Evolutionary conservation across 2,329 filamentous ascomycete genomes (phyloP).

Genomic region (Lomentospora prolificans): DNA sequence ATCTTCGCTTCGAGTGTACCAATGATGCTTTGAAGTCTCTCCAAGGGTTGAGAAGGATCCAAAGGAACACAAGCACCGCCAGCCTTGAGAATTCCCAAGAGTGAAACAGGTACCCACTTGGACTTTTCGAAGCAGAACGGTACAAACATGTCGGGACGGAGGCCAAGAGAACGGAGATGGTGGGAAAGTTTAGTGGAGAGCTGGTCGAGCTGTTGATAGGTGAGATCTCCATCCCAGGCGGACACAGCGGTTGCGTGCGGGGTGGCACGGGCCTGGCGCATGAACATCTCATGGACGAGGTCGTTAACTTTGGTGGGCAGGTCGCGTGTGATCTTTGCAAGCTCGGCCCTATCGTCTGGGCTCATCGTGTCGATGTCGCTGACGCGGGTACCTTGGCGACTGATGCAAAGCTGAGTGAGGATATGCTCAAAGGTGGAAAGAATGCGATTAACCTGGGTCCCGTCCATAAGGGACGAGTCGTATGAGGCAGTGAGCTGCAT

Average conservation of each 20-base stretch:
- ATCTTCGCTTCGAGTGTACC: constrained; percentile 8
- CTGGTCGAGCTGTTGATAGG: background rate
- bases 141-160: background rate
- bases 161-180: background rate
- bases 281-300: background rate
- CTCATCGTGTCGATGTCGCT: constrained; percentile 4
- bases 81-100: constrained; percentile 14
- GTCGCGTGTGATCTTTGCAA: background rate
- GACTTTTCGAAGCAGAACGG: constrained; percentile 10
- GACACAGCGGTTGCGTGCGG: background rate
- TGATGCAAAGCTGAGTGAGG: constrained; percentile 9
- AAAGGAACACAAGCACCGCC: constrained; percentile 14
- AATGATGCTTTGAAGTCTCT: constrained; percentile 11
- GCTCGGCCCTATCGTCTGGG: background rate
- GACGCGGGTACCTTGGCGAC: background rate
- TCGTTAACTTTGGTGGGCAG: background rate
- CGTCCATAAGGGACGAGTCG: background rate
- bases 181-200: background rate
- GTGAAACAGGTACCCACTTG: constrained; percentile 13
- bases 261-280: background rate
- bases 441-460: background rate
- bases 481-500: background rate
- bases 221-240: constrained; percentile 4
- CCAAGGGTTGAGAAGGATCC: constrained; percentile 9
- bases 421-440: constrained; percentile 4